A percentile compares a stretch with the other conserved stretches of the same genome.
phyloP scores from a whole-genome alignment of 1,139 yeast genomes.

The Petasospora rhodanensis region DNA sequence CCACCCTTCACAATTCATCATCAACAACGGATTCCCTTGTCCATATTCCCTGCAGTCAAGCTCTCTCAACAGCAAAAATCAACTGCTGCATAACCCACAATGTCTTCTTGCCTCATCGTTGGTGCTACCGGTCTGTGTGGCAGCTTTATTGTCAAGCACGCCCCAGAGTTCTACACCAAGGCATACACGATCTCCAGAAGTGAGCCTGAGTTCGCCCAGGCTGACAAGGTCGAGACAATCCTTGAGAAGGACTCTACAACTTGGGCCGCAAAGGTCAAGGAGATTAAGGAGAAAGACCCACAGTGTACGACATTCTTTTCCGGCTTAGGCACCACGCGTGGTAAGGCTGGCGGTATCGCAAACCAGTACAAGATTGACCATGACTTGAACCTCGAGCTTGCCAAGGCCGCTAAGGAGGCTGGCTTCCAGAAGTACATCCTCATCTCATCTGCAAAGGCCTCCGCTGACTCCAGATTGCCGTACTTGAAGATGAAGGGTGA shows the following conservation, averaged over 20 bases:
- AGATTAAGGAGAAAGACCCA: slow-evolving; percentile 4
- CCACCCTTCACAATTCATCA: too few species aligned
- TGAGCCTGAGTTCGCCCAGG: slow-evolving; percentile 16
- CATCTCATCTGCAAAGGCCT: slow-evolving; percentile 60
- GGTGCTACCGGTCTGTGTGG: slow-evolving; percentile 69
- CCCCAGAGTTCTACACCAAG: slow-evolving; percentile 31
- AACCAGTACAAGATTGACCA: slow-evolving; percentile 65
- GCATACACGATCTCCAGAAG: slow-evolving; percentile 47
- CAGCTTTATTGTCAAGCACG: slow-evolving; percentile 36
- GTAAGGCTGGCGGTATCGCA: slow-evolving; percentile 63
- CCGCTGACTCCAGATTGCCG: slow-evolving; percentile 44
- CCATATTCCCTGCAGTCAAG: too few species aligned
- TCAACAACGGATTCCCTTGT: too few species aligned
- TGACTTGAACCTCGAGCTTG: slow-evolving; percentile 59
- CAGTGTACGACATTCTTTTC: slow-evolving; percentile 41
- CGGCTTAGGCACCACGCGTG: slow-evolving; percentile 72
- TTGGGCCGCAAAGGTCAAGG: slow-evolving; percentile 35
- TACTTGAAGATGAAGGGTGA: slow-evolving; percentile 61
- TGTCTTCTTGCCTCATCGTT: slow-evolving; percentile 33
- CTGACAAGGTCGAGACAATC: slow-evolving; percentile 1
- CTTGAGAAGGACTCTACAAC: slow-evolving; percentile 9
- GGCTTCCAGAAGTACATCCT: slow-evolving; percentile 64
- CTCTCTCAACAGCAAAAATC: too few species aligned
- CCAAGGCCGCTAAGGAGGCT: slow-evolving; percentile 62
- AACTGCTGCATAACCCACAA: too few species aligned